These are phyloP conservation scores for Pyricularia pennisetigena DNA, from an alignment of 2,329 filamentous ascomycete genomes.

Conservation along the genomic window DNA sequence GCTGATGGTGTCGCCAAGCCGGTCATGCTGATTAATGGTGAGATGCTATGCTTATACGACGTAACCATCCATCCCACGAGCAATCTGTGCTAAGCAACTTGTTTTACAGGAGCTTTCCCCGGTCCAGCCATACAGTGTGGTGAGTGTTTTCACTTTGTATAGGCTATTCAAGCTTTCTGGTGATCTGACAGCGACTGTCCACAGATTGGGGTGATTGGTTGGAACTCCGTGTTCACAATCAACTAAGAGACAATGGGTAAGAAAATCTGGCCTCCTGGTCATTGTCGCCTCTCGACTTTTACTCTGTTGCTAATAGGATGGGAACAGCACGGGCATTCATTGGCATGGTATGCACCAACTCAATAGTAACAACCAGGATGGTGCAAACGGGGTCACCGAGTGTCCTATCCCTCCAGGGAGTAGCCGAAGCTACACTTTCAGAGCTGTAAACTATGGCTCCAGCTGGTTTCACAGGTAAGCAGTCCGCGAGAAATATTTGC, in stretches of 20 bases:
- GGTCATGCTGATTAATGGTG: slow-evolving; percentile 33
- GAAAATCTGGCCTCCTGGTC: neutral
- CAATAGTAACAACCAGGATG: slow-evolving; percentile 34
- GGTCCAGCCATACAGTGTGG: slow-evolving; percentile 1
- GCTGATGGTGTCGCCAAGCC: slow-evolving; percentile 15
- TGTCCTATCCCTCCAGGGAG: slow-evolving; percentile 28
- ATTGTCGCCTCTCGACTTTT: neutral
- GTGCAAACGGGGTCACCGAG: slow-evolving; percentile 31
- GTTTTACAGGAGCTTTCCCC: neutral
- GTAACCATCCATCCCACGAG: neutral
- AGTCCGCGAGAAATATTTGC: too few relatives aligned
- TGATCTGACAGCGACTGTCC: slow-evolving; percentile 23
- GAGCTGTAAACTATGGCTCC: slow-evolving; percentile 27
- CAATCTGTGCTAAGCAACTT: neutral
- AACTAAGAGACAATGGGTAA: slow-evolving; percentile 36
- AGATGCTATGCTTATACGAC: neutral
- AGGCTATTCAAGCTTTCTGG: neutral
- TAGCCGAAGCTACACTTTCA: slow-evolving; percentile 24
- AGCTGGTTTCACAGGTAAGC: slow-evolving; percentile 31
- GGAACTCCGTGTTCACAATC: slow-evolving; percentile 55
- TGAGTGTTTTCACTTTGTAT: neutral
- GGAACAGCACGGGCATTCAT: slow-evolving; percentile 30
- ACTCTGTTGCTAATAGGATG: neutral
- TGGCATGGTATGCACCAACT: slow-evolving; percentile 39
- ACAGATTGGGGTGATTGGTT: slow-evolving; percentile 39